Conservation (phyloP, 78 protist species). For the Dictyostelium intermedium region DNA sequence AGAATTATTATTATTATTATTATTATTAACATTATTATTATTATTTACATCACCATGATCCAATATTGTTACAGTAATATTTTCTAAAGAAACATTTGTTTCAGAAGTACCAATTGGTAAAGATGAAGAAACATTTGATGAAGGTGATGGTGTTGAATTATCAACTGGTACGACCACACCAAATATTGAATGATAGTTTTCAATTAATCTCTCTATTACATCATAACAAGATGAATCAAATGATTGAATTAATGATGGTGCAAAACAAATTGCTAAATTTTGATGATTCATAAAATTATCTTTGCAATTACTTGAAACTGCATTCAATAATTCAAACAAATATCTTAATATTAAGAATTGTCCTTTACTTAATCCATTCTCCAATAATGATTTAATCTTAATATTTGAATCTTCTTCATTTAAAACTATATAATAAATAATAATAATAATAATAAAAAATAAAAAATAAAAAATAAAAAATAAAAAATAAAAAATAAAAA, state of each 20-base stretch:
- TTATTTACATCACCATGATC: not conserved
- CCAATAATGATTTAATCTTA: not conserved
- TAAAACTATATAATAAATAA: not conserved
- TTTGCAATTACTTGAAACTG: not conserved
- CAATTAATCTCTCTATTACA: slow-evolving; percentile 29
- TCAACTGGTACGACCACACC: slow-evolving; percentile 4
- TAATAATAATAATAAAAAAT: not conserved
- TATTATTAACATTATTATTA: not conserved
- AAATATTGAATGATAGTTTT: slow-evolving; percentile 38
- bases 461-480: too few species aligned
- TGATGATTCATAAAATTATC: slow-evolving; percentile 26
- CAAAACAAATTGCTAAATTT: slow-evolving; percentile 70
- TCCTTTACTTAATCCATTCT: slow-evolving; percentile 10
- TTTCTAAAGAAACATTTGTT: not conserved
- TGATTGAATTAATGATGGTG: slow-evolving; percentile 63
- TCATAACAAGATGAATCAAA: slow-evolving; percentile 44
- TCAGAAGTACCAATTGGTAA: not conserved
- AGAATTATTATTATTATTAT: not conserved
- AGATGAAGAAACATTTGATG: not conserved
- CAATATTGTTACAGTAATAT: not conserved
- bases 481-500: not conserved
- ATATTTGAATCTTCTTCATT: slow-evolving; percentile 4
- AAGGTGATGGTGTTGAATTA: not conserved
- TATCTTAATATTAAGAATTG: slow-evolving; percentile 39
- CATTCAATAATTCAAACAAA: slow-evolving; percentile 62